Conservation (phyloP, 495 filamentous ascomycete species). For the Xylaria sp. region DNA sequence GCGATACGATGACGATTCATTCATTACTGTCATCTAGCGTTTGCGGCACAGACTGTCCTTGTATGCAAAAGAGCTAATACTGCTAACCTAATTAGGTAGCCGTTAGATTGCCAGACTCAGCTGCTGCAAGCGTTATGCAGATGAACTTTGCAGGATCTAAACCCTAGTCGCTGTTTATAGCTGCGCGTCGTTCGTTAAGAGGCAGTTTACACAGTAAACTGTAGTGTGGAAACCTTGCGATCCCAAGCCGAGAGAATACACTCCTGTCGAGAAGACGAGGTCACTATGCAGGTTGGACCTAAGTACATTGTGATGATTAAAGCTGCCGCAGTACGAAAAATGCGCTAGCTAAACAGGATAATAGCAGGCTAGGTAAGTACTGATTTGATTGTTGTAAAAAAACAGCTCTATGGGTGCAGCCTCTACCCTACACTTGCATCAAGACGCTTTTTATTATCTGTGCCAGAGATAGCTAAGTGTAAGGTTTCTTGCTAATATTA, state of each 20-base stretch:
- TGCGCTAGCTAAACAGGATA: background rate
- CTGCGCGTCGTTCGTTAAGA: too few relatives aligned
- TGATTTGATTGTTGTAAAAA: background rate
- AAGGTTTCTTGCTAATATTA: background rate
- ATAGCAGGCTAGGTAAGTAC: background rate
- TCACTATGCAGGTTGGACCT: background rate
- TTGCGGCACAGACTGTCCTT: too few relatives aligned
- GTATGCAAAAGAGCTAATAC: background rate
- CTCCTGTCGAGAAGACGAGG: too few relatives aligned
- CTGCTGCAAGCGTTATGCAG: background rate
- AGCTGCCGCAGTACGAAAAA: background rate
- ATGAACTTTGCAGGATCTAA: background rate
- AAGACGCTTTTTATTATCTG: background rate
- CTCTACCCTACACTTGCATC: background rate
- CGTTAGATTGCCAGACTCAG: too few relatives aligned
- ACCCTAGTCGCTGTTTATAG: background rate
- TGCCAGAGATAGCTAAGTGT: background rate
- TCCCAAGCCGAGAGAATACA: slow-evolving; percentile 26
- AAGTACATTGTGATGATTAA: background rate
- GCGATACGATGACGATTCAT: background rate
- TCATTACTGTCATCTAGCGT: background rate
- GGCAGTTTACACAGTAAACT: background rate
- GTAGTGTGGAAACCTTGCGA: background rate
- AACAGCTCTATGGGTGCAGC: background rate
- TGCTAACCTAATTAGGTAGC: background rate